Evolutionary conservation across 306 rosid species (phyloP).

Genomic region (Glycine tomentella): DNA sequence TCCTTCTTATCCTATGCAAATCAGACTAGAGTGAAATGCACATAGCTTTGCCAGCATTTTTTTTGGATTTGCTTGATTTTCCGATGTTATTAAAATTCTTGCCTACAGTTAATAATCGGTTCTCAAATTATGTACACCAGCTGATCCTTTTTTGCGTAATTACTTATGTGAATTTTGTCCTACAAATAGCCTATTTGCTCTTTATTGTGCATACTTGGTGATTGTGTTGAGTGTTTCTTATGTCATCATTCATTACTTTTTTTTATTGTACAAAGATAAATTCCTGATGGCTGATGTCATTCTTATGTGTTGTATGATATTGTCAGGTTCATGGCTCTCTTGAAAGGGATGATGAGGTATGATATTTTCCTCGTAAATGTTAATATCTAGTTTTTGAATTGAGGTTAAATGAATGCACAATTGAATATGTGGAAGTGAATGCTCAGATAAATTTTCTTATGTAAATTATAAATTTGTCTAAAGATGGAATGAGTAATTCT

Average conservation of each 20-base stretch:
- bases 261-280: conserved; percentile 30
- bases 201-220: neutral
- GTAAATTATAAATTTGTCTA: neutral
- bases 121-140: neutral
- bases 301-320: neutral
- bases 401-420: conserved; percentile 16
- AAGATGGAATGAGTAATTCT: conserved; percentile 17
- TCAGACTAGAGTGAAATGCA: conserved; percentile 20
- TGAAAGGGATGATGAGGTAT: conserved; percentile 97
- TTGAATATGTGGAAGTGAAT: conserved; percentile 17
- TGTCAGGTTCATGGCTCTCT: conserved; percentile 90
- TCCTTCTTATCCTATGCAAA: conserved; percentile 11
- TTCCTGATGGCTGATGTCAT: conserved; percentile 16
- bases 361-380: conserved; percentile 37
- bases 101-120: no score
- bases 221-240: neutral
- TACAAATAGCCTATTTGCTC: conserved; percentile 6
- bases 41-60: conserved; percentile 27
- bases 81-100: neutral
- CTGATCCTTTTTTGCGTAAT: conserved; percentile 6
- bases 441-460: conserved; percentile 6
- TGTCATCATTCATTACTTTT: conserved; percentile 16
- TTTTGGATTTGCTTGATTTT: conserved; percentile 12
- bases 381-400: conserved; percentile 19
- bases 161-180: conserved; percentile 17